Percentiles rank a stretch among this genome's conserved stretches.
Evolutionary conservation across 768 basidiomycete genomes (phyloP).

Genomic region (Dioszegia aurantiaca): DNA sequence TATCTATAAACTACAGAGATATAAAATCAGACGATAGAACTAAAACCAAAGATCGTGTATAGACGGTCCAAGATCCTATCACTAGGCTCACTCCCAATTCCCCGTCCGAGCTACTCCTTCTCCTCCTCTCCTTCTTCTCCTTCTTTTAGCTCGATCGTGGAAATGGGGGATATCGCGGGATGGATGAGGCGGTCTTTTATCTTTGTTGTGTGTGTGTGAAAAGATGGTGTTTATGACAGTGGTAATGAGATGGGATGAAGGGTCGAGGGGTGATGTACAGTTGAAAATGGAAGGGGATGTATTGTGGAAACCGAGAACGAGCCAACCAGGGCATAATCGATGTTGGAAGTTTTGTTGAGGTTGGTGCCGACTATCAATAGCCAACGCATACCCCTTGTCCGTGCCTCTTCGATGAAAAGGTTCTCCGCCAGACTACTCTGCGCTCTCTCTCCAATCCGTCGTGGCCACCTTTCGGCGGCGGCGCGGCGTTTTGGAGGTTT

Average conservation of each 20-base stretch:
- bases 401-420: slow-evolving; percentile 46
- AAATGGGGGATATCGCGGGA: slow-evolving; percentile 42
- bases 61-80: slow-evolving; percentile 53
- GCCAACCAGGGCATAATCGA: slow-evolving; percentile 14
- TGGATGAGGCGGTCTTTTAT: slow-evolving; percentile 53
- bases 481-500: slow-evolving; percentile 48
- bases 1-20: neutral
- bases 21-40: no score
- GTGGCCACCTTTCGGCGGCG: slow-evolving; percentile 39
- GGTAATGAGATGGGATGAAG: neutral
- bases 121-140: neutral
- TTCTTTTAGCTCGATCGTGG: slow-evolving; percentile 1
- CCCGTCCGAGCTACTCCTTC: slow-evolving; percentile 8
- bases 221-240: neutral
- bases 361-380: slow-evolving; percentile 36
- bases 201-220: neutral
- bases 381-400: slow-evolving; percentile 42
- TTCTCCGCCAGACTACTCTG: slow-evolving; percentile 14
- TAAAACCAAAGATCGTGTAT: slow-evolving; percentile 3
- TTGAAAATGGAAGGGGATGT: slow-evolving; percentile 15
- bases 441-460: neutral
- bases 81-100: slow-evolving; percentile 44
- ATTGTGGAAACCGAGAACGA: neutral
- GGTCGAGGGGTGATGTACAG: slow-evolving; percentile 5
- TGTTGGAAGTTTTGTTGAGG: neutral